Percentiles rank a stretch among this genome's conserved stretches.
phyloP scores from a whole-genome alignment of 768 basidiomycete genomes.

The Amanita subjunquillea region DNA sequence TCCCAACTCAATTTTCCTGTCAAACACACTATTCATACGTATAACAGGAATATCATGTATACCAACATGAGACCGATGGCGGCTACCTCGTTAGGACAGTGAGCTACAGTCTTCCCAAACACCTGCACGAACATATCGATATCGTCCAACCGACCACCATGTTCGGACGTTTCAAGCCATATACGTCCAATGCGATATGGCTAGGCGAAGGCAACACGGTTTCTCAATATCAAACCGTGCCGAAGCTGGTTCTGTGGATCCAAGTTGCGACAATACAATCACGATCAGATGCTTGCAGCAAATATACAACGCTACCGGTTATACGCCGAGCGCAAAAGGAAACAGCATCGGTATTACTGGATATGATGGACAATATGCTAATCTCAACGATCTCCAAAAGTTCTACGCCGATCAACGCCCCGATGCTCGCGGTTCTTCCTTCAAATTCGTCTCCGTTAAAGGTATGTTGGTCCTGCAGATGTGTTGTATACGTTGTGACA shows the following conservation, averaged over 20 bases:
- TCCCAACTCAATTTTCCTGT: background rate
- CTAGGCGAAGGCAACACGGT: slow-evolving; percentile 8
- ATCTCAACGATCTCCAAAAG: slow-evolving; percentile 35
- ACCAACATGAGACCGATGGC: slow-evolving; percentile 34
- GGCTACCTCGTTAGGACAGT: slow-evolving; percentile 51
- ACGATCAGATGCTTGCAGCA: slow-evolving; percentile 43
- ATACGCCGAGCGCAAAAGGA: slow-evolving; percentile 27
- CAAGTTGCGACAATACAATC: slow-evolving; percentile 36
- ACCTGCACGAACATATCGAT: slow-evolving; percentile 50
- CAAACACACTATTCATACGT: background rate
- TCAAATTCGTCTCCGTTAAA: slow-evolving; percentile 44
- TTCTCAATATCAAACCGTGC: slow-evolving; percentile 14
- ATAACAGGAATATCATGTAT: slow-evolving; percentile 38
- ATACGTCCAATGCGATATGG: slow-evolving; percentile 31
- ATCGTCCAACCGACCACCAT: slow-evolving; percentile 62
- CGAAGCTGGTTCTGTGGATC: slow-evolving; percentile 29
- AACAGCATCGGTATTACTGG: slow-evolving; percentile 46
- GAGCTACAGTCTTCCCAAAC: slow-evolving; percentile 49
- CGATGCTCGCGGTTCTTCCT: slow-evolving; percentile 35
- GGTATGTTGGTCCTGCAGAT: slow-evolving; percentile 21
- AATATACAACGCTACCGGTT: slow-evolving; percentile 42
- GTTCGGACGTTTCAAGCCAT: slow-evolving; percentile 42
- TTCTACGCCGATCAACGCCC: slow-evolving; percentile 39
- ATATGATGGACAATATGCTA: slow-evolving; percentile 43
- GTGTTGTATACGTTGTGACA: slow-evolving; percentile 4